Conservation (phyloP, 2,329 filamentous ascomycete genomes). For the Cadophora sp. region DNA sequence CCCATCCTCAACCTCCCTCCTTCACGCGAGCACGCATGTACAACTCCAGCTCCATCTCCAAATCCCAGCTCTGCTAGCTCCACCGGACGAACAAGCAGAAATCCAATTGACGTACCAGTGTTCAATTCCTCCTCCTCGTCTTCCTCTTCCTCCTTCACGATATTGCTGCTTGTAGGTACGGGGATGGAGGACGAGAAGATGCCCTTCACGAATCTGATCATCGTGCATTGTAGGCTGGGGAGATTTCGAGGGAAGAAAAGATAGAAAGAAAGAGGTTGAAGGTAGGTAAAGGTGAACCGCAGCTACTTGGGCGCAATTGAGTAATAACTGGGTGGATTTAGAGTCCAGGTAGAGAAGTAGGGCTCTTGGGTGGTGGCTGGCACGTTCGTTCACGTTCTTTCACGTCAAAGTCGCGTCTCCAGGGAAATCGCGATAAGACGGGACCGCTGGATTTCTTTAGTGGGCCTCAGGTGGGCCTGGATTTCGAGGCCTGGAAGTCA, state of each 20-base stretch:
- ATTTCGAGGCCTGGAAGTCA: background rate
- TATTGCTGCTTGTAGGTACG: background rate
- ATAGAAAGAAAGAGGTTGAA: background rate
- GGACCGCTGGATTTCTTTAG: too few relatives aligned
- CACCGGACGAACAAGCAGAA: background rate
- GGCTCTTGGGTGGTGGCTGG: too few relatives aligned
- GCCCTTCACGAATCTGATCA: slow-evolving; percentile 12
- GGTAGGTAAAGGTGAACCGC: background rate
- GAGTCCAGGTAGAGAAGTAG: background rate
- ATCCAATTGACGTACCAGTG: background rate
- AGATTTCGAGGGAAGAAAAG: background rate
- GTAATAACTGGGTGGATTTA: slow-evolving; percentile 4
- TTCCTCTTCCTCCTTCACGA: slow-evolving; percentile 6
- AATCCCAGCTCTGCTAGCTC: too few relatives aligned
- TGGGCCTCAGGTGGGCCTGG: background rate
- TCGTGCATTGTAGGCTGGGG: background rate
- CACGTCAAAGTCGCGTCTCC: slow-evolving; percentile 7
- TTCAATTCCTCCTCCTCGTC: background rate
- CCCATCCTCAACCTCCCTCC: slow-evolving; percentile 5
- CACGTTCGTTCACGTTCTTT: background rate
- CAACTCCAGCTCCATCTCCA: too few relatives aligned
- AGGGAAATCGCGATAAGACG: slow-evolving; percentile 5
- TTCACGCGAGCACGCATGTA: background rate
- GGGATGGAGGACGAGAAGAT: slow-evolving; percentile 13
- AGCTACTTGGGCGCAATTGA: background rate